phyloP scores from a whole-genome alignment of 768 basidiomycete species.

The Xanthoconium purpureum region DNA sequence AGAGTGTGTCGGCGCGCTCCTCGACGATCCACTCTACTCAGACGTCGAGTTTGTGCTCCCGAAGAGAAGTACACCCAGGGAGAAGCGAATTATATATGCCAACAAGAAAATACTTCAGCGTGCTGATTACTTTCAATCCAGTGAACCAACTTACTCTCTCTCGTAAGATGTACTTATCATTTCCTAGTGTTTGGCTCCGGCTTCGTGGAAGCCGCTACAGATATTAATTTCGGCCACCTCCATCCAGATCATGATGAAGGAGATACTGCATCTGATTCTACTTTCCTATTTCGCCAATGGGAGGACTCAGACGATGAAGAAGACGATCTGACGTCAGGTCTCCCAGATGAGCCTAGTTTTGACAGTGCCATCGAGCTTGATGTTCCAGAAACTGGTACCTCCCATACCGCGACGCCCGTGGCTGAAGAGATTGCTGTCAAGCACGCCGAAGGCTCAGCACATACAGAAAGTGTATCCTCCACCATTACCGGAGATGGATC shows the following conservation, averaged over 20 bases:
- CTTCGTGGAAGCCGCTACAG: slow-evolving; percentile 56
- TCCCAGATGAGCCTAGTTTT: slow-evolving; percentile 32
- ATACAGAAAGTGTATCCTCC: not conserved
- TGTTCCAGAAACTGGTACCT: slow-evolving; percentile 4
- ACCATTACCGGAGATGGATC: slow-evolving; percentile 7
- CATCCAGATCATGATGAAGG: slow-evolving; percentile 33
- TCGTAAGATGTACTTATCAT: not conserved
- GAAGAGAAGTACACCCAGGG: slow-evolving; percentile 36
- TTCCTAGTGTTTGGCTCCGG: slow-evolving; percentile 67
- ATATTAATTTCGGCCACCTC: slow-evolving; percentile 25
- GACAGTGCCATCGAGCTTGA: slow-evolving; percentile 28
- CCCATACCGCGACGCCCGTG: not conserved
- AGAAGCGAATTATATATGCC: slow-evolving; percentile 56
- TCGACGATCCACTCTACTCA: slow-evolving; percentile 82
- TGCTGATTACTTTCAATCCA: slow-evolving; percentile 76
- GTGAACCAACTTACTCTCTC: slow-evolving; percentile 35
- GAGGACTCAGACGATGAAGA: slow-evolving; percentile 56
- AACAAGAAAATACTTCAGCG: slow-evolving; percentile 63
- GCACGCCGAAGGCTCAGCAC: slow-evolving; percentile 1
- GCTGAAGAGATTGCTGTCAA: slow-evolving; percentile 5
- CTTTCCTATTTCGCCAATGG: slow-evolving; percentile 32
- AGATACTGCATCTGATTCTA: slow-evolving; percentile 53
- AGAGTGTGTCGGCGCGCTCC: slow-evolving; percentile 66
- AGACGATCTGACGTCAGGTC: slow-evolving; percentile 39
- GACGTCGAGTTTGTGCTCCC: slow-evolving; percentile 82